Base-by-base conservation (phyloP, 495 filamentous ascomycete genomes). In the Hypoxylon trugodes region DNA sequence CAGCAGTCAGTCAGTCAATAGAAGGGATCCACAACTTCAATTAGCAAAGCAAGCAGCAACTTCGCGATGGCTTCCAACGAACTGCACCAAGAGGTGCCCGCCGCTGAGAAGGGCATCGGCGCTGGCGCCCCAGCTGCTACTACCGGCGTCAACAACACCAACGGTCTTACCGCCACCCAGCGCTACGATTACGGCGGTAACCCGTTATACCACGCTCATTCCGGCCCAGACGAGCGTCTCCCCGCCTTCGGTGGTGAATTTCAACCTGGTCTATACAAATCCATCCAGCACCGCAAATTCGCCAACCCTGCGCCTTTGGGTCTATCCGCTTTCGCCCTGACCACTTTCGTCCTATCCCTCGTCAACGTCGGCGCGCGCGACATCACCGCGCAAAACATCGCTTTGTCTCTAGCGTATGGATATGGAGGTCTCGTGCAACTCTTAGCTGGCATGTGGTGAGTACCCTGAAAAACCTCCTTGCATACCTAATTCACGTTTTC, bases 401-500 rank as follows among this genome's bases (percentile, higher is more conserved):
- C 87, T 15, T 80, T 92, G 26, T 84, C 84, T 19, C 73, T 89
- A 26, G 89, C 90, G 15, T 91, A 87, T 65, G 90, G 86, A 43
- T 95, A 93, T 68, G 90, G 90, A 74, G 95, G 95, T 73, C 82
- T 98, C 16, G 87, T 96, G 50, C 95, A 98, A 80, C 80, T 98
- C 51, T 80, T 96, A 30, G 90, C 93, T 66, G 95, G 94, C 84
- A 97, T 98, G 94, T 97, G 95, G 93, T 96, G 85, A 75, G 92
- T 91, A 32, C 19, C 22, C 1, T 5, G 6, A 26, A 41, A 33
- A n/a, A n/a, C n/a, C n/a, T n/a, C n/a, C n/a, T n/a, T n/a, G n/a
- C n/a, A n/a, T n/a, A n/a, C n/a, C n/a, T n/a, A n/a, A n/a, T n/a
- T n/a, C n/a, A n/a, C n/a, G n/a, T n/a, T n/a, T n/a, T n/a, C 7